Evolutionary conservation across 1,284 basidiomycete species (phyloP).

Genomic region (Ustilago bromivora): DNA sequence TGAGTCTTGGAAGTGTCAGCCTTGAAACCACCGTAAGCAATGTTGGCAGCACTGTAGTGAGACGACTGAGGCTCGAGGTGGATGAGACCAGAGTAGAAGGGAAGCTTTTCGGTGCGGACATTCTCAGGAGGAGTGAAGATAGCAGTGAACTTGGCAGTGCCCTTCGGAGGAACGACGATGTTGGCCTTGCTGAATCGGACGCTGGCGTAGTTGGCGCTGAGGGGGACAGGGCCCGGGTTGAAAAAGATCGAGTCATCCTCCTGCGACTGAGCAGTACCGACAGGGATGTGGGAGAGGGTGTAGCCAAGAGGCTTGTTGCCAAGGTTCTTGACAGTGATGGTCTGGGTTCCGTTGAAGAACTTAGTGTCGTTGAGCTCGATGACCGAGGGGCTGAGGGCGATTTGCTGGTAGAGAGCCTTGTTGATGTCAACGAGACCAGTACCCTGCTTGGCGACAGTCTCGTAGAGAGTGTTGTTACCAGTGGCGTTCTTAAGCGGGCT

Average conservation of each 20-base stretch:
- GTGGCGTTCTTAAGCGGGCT: conserved; percentile 72
- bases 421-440: conserved; percentile 78
- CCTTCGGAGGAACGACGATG: conserved; percentile 70
- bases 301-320: conserved; percentile 56
- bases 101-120: conserved; percentile 73
- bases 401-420: conserved; percentile 74
- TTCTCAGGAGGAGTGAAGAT: conserved; percentile 72
- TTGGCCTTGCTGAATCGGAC: conserved; percentile 71
- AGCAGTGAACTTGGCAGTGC: conserved; percentile 65
- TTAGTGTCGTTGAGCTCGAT: conserved; percentile 79
- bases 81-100: conserved; percentile 77
- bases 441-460: conserved; percentile 77
- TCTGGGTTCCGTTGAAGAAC: conserved; percentile 59
- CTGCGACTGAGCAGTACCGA: conserved; percentile 67
- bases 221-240: conserved; percentile 73
- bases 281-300: conserved; percentile 57
- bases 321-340: conserved; percentile 59
- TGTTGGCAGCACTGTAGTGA: conserved; percentile 36
- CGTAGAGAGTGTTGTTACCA: conserved; percentile 73
- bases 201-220: conserved; percentile 71
- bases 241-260: conserved; percentile 55
- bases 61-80: conserved; percentile 69
- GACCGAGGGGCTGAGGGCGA: conserved; percentile 75
- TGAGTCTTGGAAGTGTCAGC: conserved; percentile 41
- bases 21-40: conserved; percentile 54